Conservation (phyloP, 345 rosid genomes). For the Eucalyptus marginata region DNA sequence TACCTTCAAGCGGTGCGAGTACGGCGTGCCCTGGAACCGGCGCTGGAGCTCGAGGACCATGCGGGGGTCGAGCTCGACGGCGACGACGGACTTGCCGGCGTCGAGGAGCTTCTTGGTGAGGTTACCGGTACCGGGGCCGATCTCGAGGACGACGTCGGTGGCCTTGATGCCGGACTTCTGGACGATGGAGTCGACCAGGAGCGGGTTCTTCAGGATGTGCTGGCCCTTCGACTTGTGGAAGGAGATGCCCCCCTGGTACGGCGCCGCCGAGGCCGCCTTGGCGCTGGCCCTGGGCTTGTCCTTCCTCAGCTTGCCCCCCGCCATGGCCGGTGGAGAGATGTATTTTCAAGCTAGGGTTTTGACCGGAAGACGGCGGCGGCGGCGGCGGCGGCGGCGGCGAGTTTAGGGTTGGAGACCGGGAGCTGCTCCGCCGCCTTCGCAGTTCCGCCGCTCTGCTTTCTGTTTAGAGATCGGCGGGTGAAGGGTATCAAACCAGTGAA, state of each 20-base stretch:
- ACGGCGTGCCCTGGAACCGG: slow-evolving; percentile 84
- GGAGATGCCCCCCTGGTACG: slow-evolving; percentile 80
- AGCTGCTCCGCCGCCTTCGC: background rate
- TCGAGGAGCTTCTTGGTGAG: slow-evolving; percentile 86
- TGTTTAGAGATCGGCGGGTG: background rate
- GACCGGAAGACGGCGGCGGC: background rate
- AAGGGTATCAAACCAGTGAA: background rate
- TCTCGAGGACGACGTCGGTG: slow-evolving; percentile 83
- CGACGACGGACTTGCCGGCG: slow-evolving; percentile 71
- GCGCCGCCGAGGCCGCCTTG: slow-evolving; percentile 8
- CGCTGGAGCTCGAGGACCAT: slow-evolving; percentile 95
- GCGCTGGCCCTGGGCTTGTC: slow-evolving; percentile 34
- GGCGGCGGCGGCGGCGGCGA: no score
- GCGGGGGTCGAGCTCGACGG: slow-evolving; percentile 76
- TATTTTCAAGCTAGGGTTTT: background rate
- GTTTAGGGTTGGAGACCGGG: background rate
- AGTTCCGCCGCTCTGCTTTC: background rate
- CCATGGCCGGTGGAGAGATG: slow-evolving; percentile 21
- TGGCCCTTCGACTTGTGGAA: slow-evolving; percentile 92
- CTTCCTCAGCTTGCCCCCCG: slow-evolving; percentile 77
- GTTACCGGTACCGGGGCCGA: slow-evolving; percentile 90
- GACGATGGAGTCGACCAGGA: slow-evolving; percentile 71
- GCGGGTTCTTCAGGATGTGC: slow-evolving; percentile 81
- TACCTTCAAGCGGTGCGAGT: slow-evolving; percentile 50
- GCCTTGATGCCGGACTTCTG: slow-evolving; percentile 78